phyloP scores from a whole-genome alignment of 345 rosid genomes.

The Cardamine resedifolia region DNA sequence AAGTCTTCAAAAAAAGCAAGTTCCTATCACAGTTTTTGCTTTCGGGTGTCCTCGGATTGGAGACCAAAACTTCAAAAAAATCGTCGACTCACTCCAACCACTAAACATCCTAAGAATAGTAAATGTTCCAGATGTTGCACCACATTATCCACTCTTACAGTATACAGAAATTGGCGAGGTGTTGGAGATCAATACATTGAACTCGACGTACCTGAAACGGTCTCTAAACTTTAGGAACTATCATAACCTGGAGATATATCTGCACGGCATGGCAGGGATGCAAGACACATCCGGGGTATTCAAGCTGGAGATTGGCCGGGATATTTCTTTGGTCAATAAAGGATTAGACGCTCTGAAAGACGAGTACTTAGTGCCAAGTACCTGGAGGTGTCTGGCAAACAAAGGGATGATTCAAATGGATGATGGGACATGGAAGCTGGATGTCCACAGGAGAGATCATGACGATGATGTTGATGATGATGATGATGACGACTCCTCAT shows the following conservation, averaged over 20 bases:
- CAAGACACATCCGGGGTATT: conserved; percentile 26
- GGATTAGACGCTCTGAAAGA: conserved; percentile 37
- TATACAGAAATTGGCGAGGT: conserved; percentile 29
- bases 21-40: conserved; percentile 54
- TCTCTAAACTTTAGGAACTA: conserved; percentile 38
- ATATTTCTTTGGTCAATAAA: conserved; percentile 42
- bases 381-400: conserved; percentile 52
- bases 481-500: background rate
- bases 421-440: conserved; percentile 55
- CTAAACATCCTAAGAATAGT: conserved; percentile 34
- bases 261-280: conserved; percentile 42
- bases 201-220: conserved; percentile 39
- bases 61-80: conserved; percentile 32
- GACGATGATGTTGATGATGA: conserved; percentile 2
- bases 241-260: conserved; percentile 40
- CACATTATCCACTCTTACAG: conserved; percentile 34
- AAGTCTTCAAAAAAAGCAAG: conserved; percentile 17
- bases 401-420: conserved; percentile 57
- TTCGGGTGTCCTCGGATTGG: conserved; percentile 60
- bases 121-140: conserved; percentile 39
- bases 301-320: conserved; percentile 35
- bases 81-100: conserved; percentile 15
- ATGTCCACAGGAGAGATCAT: conserved; percentile 40
- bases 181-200: conserved; percentile 35
- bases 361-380: conserved; percentile 45